Percentiles rank a stretch among this genome's conserved stretches.
Evolutionary conservation across 179 eudicot genomes (phyloP).

Genomic region (Nepenthes alata): DNA sequence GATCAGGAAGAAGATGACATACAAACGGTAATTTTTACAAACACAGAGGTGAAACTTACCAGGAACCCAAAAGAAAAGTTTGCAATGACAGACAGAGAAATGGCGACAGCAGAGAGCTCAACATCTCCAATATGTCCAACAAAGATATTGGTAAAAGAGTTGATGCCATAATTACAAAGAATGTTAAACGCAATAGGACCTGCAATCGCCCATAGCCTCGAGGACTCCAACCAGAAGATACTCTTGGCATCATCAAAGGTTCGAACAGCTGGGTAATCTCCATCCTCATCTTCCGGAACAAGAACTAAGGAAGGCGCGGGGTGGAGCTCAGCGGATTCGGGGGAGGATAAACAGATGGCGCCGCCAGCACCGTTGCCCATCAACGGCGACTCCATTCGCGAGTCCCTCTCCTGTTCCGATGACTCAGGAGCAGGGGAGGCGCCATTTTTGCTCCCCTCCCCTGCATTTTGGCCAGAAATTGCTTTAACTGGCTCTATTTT

Average conservation of each 20-base stretch:
- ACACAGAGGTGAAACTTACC: constrained; percentile 25
- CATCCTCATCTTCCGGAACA: constrained; percentile 18
- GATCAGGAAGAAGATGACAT: background rate
- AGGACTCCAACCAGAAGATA: constrained; percentile 35
- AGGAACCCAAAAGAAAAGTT: constrained; percentile 76
- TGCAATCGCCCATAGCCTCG: constrained; percentile 72
- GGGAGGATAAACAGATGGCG: background rate
- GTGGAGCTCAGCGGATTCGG: constrained; percentile 30
- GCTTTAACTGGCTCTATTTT: constrained; percentile 8
- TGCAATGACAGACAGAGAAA: constrained; percentile 69
- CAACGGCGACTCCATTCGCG: constrained; percentile 23
- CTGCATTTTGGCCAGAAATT: constrained; percentile 13
- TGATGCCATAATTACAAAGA: constrained; percentile 70
- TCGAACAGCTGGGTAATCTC: constrained; percentile 41
- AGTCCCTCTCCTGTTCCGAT: constrained; percentile 2
- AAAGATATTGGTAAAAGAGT: constrained; percentile 69
- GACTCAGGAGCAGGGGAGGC: constrained; percentile 18
- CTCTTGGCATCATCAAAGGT: constrained; percentile 26
- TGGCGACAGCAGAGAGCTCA: constrained; percentile 79
- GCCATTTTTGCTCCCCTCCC: constrained; percentile 20
- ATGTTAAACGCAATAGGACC: constrained; percentile 80
- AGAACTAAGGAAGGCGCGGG: constrained; percentile 38
- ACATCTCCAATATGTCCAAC: constrained; percentile 85
- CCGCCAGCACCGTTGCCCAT: constrained; percentile 4
- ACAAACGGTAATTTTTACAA: too few relatives aligned